Conservation (phyloP, 805 yeast species). For the Yarrowia deformans region DNA sequence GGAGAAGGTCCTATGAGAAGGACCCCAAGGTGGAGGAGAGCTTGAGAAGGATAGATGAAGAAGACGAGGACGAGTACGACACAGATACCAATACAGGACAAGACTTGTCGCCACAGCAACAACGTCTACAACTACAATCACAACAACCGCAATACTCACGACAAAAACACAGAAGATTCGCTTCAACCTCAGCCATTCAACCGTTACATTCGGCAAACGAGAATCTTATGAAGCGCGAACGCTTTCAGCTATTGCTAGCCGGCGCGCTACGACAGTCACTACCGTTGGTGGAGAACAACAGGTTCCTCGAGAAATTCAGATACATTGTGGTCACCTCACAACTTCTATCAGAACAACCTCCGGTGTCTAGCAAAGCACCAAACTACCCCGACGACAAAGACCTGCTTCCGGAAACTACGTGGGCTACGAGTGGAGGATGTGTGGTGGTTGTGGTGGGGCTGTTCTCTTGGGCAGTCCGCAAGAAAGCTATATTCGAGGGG, state of each 20-base stretch:
- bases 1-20: constrained; percentile 24
- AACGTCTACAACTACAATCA: not conserved
- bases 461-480: constrained; percentile 46
- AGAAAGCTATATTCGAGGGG: constrained; percentile 37
- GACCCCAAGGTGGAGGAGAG: constrained; percentile 26
- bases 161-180: constrained; percentile 29
- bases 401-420: constrained; percentile 43
- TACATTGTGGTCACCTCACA: constrained; percentile 60
- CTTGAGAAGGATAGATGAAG: constrained; percentile 17
- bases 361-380: constrained; percentile 38
- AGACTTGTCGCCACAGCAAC: constrained; percentile 5
- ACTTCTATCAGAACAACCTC: constrained; percentile 54
- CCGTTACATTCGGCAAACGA: constrained; percentile 40
- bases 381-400: constrained; percentile 39
- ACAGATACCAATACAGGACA: constrained; percentile 3
- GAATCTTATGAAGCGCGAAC: constrained; percentile 40
- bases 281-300: constrained; percentile 46
- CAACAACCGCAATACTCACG: constrained; percentile 3
- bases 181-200: constrained; percentile 39
- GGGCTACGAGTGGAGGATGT: constrained; percentile 52
- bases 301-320: constrained; percentile 60
- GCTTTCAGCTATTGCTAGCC: constrained; percentile 45
- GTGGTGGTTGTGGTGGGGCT: constrained; percentile 49
- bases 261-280: constrained; percentile 46
- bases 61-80: constrained; percentile 23